These are phyloP conservation scores for Auxenochlorella pyrenoidosa DNA, from an alignment of 139 green algal genomes.

Conservation along the genomic window DNA sequence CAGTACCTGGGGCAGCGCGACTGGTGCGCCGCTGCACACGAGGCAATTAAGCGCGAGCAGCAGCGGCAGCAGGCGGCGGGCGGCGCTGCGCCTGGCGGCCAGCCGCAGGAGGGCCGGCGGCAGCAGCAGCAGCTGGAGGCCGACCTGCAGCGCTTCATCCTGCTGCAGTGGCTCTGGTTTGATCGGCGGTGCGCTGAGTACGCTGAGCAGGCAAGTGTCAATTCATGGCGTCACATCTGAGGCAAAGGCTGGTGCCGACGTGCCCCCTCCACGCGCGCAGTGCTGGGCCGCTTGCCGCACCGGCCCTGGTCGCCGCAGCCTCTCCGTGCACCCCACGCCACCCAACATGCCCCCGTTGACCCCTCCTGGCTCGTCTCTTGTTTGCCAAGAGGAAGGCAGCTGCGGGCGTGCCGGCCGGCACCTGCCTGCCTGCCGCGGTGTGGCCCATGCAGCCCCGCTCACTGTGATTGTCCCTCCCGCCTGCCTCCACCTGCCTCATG, in stretches of 20 bases:
- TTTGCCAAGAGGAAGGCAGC: no score
- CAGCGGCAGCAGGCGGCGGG: not conserved
- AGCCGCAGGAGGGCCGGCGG: not conserved
- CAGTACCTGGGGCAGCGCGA: not conserved
- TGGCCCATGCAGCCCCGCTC: no score
- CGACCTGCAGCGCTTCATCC: constrained; percentile 33
- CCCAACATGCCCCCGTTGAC: no score
- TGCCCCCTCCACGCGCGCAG: no score
- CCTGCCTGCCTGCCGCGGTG: no score
- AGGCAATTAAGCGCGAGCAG: not conserved
- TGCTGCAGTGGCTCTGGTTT: constrained; percentile 78
- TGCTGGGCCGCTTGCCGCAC: not conserved
- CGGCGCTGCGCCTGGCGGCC: no score
- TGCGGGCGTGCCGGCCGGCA: no score
- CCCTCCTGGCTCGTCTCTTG: no score
- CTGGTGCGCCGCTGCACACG: not conserved
- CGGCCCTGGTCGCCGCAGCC: no score
- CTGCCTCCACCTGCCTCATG: not conserved
- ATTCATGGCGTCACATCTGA: no score
- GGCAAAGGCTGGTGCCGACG: no score
- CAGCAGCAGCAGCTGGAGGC: not conserved
- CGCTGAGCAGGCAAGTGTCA: not conserved
- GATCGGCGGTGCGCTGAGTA: constrained; percentile 54
- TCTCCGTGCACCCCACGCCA: no score
- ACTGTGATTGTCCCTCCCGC: not conserved